phyloP scores from a whole-genome alignment of 352 stramenopile genomes.

The Globisporangium takayamanum region DNA sequence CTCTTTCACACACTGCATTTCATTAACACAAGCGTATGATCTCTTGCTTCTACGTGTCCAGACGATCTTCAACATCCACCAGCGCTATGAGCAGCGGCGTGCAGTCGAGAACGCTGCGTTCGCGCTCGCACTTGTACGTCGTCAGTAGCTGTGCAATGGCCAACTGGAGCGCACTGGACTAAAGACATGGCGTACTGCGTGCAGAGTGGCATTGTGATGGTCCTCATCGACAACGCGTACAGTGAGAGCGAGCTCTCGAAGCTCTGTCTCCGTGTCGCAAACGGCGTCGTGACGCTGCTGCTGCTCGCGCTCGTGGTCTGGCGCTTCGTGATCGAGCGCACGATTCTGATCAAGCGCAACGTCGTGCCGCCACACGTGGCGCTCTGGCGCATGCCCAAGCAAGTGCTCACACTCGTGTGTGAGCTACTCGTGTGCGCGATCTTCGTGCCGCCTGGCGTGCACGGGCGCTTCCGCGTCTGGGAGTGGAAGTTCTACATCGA shows the following conservation, averaged over 20 bases:
- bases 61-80: slow-evolving; percentile 59
- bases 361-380: slow-evolving; percentile 44
- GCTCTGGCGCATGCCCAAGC: slow-evolving; percentile 40
- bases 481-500: slow-evolving; percentile 69
- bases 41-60: slow-evolving; percentile 4
- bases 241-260: slow-evolving; percentile 24
- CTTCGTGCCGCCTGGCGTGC: slow-evolving; percentile 45
- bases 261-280: slow-evolving; percentile 31
- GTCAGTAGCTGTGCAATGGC: neutral
- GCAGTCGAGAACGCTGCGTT: slow-evolving; percentile 53
- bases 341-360: slow-evolving; percentile 61
- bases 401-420: slow-evolving; percentile 34
- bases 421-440: slow-evolving; percentile 47
- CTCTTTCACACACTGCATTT: neutral
- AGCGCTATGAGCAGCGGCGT: slow-evolving; percentile 57
- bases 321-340: slow-evolving; percentile 46
- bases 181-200: neutral
- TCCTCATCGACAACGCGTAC: slow-evolving; percentile 71
- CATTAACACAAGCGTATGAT: neutral
- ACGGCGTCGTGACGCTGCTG: slow-evolving; percentile 34
- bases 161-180: neutral
- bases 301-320: slow-evolving; percentile 46
- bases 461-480: slow-evolving; percentile 41
- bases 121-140: slow-evolving; percentile 40
- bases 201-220: slow-evolving; percentile 44